Evolutionary conservation across 768 basidiomycete genomes (phyloP).

Genomic region (Tubosaeta sp.): DNA sequence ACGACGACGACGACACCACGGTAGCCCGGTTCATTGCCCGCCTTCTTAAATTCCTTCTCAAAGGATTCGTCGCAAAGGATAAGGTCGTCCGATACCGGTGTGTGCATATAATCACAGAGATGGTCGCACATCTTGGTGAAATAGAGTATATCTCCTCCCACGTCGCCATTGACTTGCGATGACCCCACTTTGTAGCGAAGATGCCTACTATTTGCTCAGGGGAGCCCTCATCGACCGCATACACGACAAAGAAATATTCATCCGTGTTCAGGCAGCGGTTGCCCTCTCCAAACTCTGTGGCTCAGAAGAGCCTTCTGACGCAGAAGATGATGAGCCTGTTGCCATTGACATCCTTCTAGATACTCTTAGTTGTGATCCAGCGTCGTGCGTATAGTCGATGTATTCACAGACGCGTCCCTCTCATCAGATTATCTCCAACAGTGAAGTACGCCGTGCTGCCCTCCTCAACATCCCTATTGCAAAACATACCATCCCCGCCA

Average conservation of each 20-base stretch:
- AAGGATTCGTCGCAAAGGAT: slow-evolving; percentile 82
- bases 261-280: slow-evolving; percentile 77
- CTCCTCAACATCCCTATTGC: slow-evolving; percentile 67
- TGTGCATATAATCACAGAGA: slow-evolving; percentile 70
- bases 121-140: slow-evolving; percentile 76
- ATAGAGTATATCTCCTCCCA: slow-evolving; percentile 60
- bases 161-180: neutral
- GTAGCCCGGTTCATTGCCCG: slow-evolving; percentile 64
- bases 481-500: slow-evolving; percentile 50
- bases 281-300: slow-evolving; percentile 74
- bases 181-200: slow-evolving; percentile 51
- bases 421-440: slow-evolving; percentile 25
- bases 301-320: slow-evolving; percentile 59
- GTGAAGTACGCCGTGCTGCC: slow-evolving; percentile 83
- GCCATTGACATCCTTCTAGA: slow-evolving; percentile 64
- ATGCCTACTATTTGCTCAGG: slow-evolving; percentile 62
- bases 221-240: slow-evolving; percentile 64
- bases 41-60: slow-evolving; percentile 67
- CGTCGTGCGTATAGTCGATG: slow-evolving; percentile 51
- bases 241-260: slow-evolving; percentile 70
- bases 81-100: slow-evolving; percentile 82
- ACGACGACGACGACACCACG: slow-evolving; percentile 63
- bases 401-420: neutral
- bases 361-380: slow-evolving; percentile 64
- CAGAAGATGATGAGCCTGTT: slow-evolving; percentile 42